Conservation (phyloP, 108 stramenopile species). For the Bacterosira constricta region DNA sequence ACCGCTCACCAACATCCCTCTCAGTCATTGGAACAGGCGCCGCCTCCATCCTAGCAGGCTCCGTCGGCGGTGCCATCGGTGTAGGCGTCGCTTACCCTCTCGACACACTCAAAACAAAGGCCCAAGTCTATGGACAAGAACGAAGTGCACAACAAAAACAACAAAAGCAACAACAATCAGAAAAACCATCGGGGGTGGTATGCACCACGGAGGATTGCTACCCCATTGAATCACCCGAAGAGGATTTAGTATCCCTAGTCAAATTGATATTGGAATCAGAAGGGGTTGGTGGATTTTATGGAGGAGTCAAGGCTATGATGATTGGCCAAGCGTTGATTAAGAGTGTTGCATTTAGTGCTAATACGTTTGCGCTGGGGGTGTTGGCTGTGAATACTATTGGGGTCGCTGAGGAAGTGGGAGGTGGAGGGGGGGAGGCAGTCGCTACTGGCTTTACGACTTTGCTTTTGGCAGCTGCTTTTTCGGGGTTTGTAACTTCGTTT, state of each 20-base stretch:
- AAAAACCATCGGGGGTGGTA: conserved; percentile 5
- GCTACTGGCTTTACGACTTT: conserved; percentile 34
- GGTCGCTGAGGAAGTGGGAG: not conserved
- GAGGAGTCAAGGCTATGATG: conserved; percentile 59
- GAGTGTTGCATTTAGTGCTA: conserved; percentile 57
- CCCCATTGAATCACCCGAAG: conserved; percentile 16
- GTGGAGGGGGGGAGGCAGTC: not conserved
- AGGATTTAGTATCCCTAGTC: conserved; percentile 35
- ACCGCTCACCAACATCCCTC: conserved; percentile 10
- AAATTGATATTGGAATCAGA: conserved; percentile 30
- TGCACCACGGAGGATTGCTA: not conserved
- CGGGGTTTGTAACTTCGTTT: conserved; percentile 58
- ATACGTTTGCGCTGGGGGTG: conserved; percentile 27
- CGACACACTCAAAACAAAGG: conserved; percentile 55
- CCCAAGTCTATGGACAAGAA: conserved; percentile 36
- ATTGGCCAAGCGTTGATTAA: conserved; percentile 58
- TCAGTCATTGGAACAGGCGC: conserved; percentile 22
- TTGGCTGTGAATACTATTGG: conserved; percentile 26
- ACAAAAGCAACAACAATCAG: not conserved
- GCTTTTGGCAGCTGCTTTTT: conserved; percentile 49
- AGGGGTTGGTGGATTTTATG: conserved; percentile 48
- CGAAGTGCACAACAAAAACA: conserved; percentile 1
- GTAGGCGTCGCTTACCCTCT: conserved; percentile 53
- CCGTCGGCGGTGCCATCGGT: conserved; percentile 53
- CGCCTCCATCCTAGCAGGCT: conserved; percentile 43